Evolutionary conservation across 2,329 filamentous ascomycete genomes (phyloP).

Genomic region (Talaromyces islandicus): DNA sequence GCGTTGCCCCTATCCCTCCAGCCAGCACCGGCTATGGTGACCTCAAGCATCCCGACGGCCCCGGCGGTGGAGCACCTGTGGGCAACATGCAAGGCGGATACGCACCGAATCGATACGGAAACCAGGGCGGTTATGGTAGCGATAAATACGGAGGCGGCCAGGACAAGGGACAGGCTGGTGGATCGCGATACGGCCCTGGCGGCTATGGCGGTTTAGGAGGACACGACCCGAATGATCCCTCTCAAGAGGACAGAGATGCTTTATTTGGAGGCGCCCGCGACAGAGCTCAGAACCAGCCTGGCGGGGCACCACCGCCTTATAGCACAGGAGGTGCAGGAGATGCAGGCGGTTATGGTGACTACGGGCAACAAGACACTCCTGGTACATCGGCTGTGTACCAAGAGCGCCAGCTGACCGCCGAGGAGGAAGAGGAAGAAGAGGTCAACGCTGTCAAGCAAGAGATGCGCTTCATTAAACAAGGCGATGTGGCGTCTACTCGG

Average conservation of each 20-base stretch:
- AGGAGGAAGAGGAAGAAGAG: conserved; percentile 70
- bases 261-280: conserved; percentile 54
- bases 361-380: conserved; percentile 21
- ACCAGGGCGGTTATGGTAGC: conserved; percentile 32
- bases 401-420: conserved; percentile 72
- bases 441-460: conserved; percentile 67
- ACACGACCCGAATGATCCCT: conserved; percentile 44
- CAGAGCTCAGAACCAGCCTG: conserved; percentile 42
- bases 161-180: conserved; percentile 47
- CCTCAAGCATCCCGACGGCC: conserved; percentile 16
- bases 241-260: conserved; percentile 50
- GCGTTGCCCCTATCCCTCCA: conserved; percentile 30
- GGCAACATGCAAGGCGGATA: conserved; percentile 23
- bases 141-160: conserved; percentile 41
- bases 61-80: conserved; percentile 9
- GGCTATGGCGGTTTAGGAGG: conserved; percentile 54
- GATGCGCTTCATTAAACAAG: conserved; percentile 69
- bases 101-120: conserved; percentile 23
- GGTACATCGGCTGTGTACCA: conserved; percentile 46
- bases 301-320: conserved; percentile 27
- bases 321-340: conserved; percentile 28
- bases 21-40: conserved; percentile 22
- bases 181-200: conserved; percentile 43
- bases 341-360: conserved; percentile 15
- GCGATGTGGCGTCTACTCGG: conserved; percentile 65